These are phyloP conservation scores for Phytophthora palmivora DNA, from an alignment of 352 stramenopile genomes.

Conservation along the genomic window DNA sequence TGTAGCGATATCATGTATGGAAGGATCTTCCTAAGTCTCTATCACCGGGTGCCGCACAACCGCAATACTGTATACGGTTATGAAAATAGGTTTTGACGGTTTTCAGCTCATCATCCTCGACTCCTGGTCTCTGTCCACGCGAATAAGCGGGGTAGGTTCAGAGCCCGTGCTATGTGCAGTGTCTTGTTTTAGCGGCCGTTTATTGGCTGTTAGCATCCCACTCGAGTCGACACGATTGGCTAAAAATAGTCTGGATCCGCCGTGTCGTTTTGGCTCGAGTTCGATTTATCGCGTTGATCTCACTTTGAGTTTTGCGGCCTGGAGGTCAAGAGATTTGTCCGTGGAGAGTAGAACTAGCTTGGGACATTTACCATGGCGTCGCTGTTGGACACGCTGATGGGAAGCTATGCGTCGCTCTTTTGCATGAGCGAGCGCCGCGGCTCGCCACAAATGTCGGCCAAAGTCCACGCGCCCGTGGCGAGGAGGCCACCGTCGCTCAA, in stretches of 20 bases:
- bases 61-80: too few species aligned
- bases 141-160: slow-evolving; percentile 23
- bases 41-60: not conserved
- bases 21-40: not conserved
- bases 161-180: slow-evolving; percentile 13
- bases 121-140: slow-evolving; percentile 10
- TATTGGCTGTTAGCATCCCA: not conserved
- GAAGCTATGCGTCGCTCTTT: slow-evolving; percentile 51
- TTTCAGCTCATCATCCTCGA: slow-evolving; percentile 17
- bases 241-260: slow-evolving; percentile 32
- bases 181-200: slow-evolving; percentile 1
- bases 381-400: slow-evolving; percentile 37
- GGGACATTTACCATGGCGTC: slow-evolving; percentile 30
- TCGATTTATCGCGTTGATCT: slow-evolving; percentile 17
- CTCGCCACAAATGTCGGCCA: slow-evolving; percentile 41
- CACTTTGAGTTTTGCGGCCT: slow-evolving; percentile 37
- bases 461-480: slow-evolving; percentile 39
- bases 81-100: too few species aligned
- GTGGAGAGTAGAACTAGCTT: not conserved
- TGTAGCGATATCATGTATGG: too few species aligned
- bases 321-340: slow-evolving; percentile 1
- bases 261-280: slow-evolving; percentile 15
- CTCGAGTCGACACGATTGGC: slow-evolving; percentile 23
- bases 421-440: slow-evolving; percentile 46
- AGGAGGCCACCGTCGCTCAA: slow-evolving; percentile 14